Conservation (phyloP, 2,329 filamentous ascomycete genomes). For the Huntiella bhutanensis region DNA sequence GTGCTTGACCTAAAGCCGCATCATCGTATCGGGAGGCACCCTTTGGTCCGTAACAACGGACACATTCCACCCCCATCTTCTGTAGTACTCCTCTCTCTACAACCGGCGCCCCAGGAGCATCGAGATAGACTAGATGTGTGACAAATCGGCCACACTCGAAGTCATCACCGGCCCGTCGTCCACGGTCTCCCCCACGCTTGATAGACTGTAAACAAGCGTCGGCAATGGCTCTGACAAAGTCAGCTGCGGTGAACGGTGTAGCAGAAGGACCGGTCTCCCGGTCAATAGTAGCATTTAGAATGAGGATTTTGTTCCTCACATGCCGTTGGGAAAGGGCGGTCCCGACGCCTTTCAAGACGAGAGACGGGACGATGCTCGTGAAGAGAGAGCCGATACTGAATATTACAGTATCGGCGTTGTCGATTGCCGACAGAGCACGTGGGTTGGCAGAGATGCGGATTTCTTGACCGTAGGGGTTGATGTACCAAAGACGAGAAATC, state of each 20-base stretch:
- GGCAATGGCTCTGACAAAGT: conserved; percentile 68
- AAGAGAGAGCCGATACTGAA: conserved; percentile 93
- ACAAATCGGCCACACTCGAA: conserved; percentile 48
- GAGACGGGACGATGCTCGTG: conserved; percentile 67
- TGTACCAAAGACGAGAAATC: conserved; percentile 82
- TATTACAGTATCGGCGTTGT: conserved; percentile 47
- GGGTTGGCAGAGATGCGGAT: conserved; percentile 73
- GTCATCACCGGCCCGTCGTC: conserved; percentile 17
- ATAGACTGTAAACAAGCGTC: conserved; percentile 54
- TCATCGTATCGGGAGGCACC: conserved; percentile 49
- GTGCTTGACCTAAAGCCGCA: conserved; percentile 50
- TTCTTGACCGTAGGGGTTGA: conserved; percentile 96
- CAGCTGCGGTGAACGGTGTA: conserved; percentile 49
- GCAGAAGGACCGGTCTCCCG: conserved; percentile 62
- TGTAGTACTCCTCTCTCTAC: conserved; percentile 49
- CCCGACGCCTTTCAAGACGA: conserved; percentile 59
- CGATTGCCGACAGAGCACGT: conserved; percentile 52
- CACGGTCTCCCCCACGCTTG: conserved; percentile 25
- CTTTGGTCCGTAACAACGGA: conserved; percentile 56
- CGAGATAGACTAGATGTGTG: conserved; percentile 67
- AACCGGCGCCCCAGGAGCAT: conserved; percentile 47
- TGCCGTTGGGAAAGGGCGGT: conserved; percentile 28
- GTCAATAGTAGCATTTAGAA: conserved; percentile 69
- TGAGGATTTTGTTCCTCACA: conserved; percentile 54
- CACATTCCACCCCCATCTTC: conserved; percentile 53